Percentiles rank a stretch among this genome's conserved stretches.
Conservation (phyloP, 1,139 yeast species). For the Sugiyamaella neomexicana region DNA sequence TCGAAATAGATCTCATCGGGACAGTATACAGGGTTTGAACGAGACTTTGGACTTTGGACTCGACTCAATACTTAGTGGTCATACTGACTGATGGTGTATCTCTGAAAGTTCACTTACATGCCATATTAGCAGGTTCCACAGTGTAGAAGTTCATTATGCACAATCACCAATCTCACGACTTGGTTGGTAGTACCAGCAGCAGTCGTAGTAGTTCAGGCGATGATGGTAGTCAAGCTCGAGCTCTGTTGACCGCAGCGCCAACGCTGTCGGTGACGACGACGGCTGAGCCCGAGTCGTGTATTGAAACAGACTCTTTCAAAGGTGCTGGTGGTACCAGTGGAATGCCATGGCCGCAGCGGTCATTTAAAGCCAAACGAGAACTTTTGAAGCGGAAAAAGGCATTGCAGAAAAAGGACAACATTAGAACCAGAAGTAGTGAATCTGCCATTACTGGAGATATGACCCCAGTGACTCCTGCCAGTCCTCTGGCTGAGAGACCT, state of each 20-base stretch:
- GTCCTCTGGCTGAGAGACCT: neutral
- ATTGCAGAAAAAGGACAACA: neutral
- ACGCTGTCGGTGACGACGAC: neutral
- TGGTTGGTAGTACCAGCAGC: neutral
- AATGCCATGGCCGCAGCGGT: neutral
- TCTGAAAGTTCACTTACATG: neutral
- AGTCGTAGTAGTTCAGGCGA: neutral
- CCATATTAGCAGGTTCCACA: neutral
- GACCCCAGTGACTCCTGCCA: conserved; percentile 11
- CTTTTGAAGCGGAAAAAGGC: neutral
- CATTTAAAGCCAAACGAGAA: neutral
- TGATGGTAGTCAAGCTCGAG: neutral
- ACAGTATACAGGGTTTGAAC: no score
- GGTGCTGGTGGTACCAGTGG: neutral
- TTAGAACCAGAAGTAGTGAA: neutral
- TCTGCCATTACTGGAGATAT: neutral
- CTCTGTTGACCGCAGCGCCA: neutral
- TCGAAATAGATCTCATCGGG: no score
- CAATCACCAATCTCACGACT: neutral
- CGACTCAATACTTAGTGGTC: no score
- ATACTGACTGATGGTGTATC: no score
- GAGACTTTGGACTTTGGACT: no score
- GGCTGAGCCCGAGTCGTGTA: neutral
- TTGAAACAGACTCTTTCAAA: no score
- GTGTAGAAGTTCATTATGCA: neutral